A percentile compares a stretch with the other conserved stretches of the same genome.
These are phyloP conservation scores for Irpex sp. DNA, from an alignment of 1,284 basidiomycete genomes.

Conservation along the genomic window DNA sequence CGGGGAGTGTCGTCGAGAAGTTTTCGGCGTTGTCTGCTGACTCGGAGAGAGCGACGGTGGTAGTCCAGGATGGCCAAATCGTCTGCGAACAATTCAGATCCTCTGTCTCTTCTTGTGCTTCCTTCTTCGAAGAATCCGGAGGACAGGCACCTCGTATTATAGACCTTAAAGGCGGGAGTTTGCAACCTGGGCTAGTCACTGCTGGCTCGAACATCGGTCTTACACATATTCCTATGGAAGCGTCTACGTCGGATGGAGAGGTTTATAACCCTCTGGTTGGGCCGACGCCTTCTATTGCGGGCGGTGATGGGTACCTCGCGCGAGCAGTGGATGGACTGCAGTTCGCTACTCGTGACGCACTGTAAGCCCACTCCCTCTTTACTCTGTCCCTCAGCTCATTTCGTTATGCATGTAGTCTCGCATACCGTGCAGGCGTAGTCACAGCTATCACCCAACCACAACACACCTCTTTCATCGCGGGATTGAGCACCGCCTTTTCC, in stretches of 20 bases:
- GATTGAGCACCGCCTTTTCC: conserved; percentile 46
- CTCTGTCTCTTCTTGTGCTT: conserved; percentile 5
- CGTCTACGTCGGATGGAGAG: conserved; percentile 63
- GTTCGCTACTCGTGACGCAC: conserved; percentile 63
- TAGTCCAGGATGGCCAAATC: conserved; percentile 23
- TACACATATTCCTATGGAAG: conserved; percentile 56
- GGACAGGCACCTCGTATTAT: conserved; percentile 19
- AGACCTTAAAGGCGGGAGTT: conserved; percentile 48
- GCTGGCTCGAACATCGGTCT: conserved; percentile 58
- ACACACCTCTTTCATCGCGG: conserved; percentile 50
- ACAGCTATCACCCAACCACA: conserved; percentile 58
- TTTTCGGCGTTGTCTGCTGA: background rate
- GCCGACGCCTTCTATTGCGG: conserved; percentile 39
- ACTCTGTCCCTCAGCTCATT: background rate
- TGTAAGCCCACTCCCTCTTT: conserved; percentile 41
- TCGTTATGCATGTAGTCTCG: conserved; percentile 34
- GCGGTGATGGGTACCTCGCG: conserved; percentile 48
- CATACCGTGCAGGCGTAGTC: conserved; percentile 57
- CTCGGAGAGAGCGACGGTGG: background rate
- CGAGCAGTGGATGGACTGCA: conserved; percentile 70
- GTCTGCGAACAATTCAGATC: conserved; percentile 22
- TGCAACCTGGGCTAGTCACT: conserved; percentile 53
- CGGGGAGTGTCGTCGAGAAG: conserved; percentile 7
- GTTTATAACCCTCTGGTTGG: conserved; percentile 45
- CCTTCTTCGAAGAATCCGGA: conserved; percentile 9